A percentile compares a stretch with the other conserved stretches of the same genome.
Evolutionary conservation across 2,329 filamentous ascomycete species (phyloP).

Genomic region (Epichloe scottii): DNA sequence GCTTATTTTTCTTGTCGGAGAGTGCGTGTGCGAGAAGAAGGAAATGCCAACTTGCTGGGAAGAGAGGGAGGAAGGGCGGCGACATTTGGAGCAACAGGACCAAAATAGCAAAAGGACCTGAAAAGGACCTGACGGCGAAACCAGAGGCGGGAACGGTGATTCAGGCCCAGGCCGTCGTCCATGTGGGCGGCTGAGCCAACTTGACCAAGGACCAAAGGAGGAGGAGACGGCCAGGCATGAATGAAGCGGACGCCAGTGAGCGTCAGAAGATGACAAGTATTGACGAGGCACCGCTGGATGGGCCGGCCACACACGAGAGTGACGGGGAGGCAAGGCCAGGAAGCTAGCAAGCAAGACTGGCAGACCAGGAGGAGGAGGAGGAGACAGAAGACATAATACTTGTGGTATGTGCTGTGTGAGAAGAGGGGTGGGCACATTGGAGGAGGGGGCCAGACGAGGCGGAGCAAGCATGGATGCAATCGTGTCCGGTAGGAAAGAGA

Average conservation of each 20-base stretch:
- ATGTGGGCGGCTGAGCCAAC: background rate
- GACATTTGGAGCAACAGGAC: background rate
- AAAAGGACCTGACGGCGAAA: background rate
- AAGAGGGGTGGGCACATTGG: no score
- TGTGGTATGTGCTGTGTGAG: background rate
- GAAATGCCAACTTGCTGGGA: background rate
- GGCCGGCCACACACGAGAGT: conserved; percentile 2
- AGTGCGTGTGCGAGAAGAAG: conserved; percentile 1
- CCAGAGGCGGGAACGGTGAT: conserved; percentile 3
- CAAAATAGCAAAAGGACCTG: background rate
- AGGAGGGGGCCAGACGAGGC: no score
- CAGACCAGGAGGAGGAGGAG: background rate
- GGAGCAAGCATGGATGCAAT: no score
- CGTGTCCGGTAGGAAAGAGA: no score
- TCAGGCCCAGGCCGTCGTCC: background rate
- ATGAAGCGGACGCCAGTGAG: conserved; percentile 3
- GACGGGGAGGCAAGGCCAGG: background rate
- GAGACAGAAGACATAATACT: background rate
- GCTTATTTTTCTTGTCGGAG: background rate
- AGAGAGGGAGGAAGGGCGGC: background rate
- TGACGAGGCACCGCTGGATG: conserved; percentile 3
- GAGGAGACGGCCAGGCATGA: background rate
- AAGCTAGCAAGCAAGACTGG: background rate
- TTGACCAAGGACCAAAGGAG: background rate
- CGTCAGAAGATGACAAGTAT: conserved; percentile 3